Base-by-base conservation (phyloP, 2,329 filamentous ascomycete genomes). In the Xylaria sp. region DNA sequence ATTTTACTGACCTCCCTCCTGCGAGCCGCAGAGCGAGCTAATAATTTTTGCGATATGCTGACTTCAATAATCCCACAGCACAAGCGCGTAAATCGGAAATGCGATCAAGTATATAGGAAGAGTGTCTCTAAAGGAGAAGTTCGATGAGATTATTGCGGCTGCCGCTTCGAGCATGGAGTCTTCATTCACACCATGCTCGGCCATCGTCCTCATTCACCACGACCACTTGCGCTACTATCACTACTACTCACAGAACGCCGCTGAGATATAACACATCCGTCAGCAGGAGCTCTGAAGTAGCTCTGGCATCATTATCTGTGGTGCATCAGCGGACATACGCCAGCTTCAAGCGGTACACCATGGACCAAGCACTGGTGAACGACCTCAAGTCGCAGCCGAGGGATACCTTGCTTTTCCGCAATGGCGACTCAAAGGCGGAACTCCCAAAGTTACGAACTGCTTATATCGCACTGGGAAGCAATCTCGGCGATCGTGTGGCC, bases 391-490 rank as follows among this genome's bases (percentile, higher is more conserved):
- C 66, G 44, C 66, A 74, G 28, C 39, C 72, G 5, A 68, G 69
- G 37, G 70, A 74, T 54, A 70, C 65, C 23, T 51, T 64, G 23
- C 56, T 72, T 18, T 69, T 69, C 50, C 63, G 57, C 44, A 69
- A 62, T 75, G 76, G 65, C 73, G 72, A 57, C 77, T 78, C 64
- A 75, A 77, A 54, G 28, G 72, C 68, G 67, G 69, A 64, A 59
- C 59, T 50, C 41, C 48, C 75, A 55, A 74, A 76, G 61, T 77
- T 77, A 73, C 82, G 80, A 73, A 86, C 81, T 54, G 94, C 92
- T 0, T 97, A 93, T 79, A 89, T 99, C 75, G 96, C 95, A 8
- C 84, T 99, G 7, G 96, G 96, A 0, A 97, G 94, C 82, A 99
- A 99, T 80, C 81, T 98, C 61, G 95, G 94, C 4, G 91, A 98